Evolutionary conservation across 768 basidiomycete species (phyloP), one percentile per base, ranked within the genome.

Genomic region (Tulasnella calospora): DNA sequence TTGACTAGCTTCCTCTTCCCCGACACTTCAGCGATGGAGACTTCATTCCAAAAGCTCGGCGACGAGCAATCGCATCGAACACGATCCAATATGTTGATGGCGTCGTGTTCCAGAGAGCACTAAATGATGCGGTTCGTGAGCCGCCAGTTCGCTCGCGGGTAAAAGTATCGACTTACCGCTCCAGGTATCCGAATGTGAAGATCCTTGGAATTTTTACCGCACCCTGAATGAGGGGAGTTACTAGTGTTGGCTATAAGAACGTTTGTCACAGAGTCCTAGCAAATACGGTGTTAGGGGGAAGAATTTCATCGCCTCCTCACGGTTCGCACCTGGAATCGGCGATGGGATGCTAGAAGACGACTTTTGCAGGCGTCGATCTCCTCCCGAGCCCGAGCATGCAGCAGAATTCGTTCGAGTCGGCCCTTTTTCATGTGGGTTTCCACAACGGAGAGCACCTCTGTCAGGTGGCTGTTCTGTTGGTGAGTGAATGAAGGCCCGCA

Each of bases 41-140:
- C 61, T 67, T 67, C 61, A 35, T 35, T 67, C 61, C 61, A 67
- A 67, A 67, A 67, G 61, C 61, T 67, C 61, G 61, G 61, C 12
- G 61, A 67, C 27, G 61, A 67, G 61, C 30, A 67, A 67, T 67
- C 61, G 33, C 61, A 67, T 33, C 61, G 61, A 33, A 67, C 33
- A 35, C 61, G 61, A 17, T 67, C 61, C 61, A 67, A 13, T 6
- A 67, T 67, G 61, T 67, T 35, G 33, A 67, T 67, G 33, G 61
- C 27, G 13, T 67, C 61, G 30, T 67, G 61, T 35, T 67, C 61
- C 13, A 67, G 33, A 35, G 61, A 67, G 33, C 61, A 35, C 61
- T 67, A 13, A n/a, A n/a, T 21, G 51, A 51, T 2, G 46, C 23
- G 57, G 51, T 30, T 15, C 30, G 27, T 67, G 61, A 67, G 35